phyloP scores from a whole-genome alignment of 495 filamentous ascomycete species.

The Viridothelium virens region DNA sequence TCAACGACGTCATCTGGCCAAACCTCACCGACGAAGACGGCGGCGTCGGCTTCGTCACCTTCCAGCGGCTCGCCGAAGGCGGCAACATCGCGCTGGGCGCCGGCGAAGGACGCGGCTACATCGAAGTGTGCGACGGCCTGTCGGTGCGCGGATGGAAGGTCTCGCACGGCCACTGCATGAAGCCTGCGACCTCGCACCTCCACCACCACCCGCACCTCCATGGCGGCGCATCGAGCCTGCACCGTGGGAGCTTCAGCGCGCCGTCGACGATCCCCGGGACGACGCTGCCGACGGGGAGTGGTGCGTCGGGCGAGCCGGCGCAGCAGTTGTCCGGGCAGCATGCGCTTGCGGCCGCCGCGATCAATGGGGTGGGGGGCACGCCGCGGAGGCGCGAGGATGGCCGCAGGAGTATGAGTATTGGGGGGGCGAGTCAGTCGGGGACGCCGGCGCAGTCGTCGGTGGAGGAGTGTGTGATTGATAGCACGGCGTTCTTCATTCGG shows the following conservation, averaged over 20 bases:
- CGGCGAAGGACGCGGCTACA: conserved; percentile 68
- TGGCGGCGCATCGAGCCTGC: background rate
- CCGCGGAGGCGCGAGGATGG: background rate
- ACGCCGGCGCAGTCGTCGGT: conserved; percentile 15
- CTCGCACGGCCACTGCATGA: conserved; percentile 81
- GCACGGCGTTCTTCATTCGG: conserved; percentile 85
- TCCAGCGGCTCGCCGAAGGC: conserved; percentile 79
- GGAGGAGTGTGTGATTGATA: conserved; percentile 49
- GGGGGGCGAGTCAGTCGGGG: conserved; percentile 18
- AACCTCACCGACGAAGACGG: conserved; percentile 95
- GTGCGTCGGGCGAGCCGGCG: background rate
- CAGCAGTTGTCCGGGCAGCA: background rate
- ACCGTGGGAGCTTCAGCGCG: background rate
- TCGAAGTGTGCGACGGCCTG: conserved; percentile 75
- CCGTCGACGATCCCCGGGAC: background rate
- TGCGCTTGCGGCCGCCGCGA: background rate
- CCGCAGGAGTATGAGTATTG: background rate
- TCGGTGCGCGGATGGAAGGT: conserved; percentile 69
- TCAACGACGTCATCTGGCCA: conserved; percentile 97
- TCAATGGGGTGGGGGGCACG: background rate
- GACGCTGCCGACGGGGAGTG: background rate
- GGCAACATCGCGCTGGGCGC: conserved; percentile 72
- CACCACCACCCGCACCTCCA: no score
- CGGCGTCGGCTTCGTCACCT: conserved; percentile 84
- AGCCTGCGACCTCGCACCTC: conserved; percentile 41